These are phyloP conservation scores for Rhynchosporium agropyri DNA, from an alignment of 2,329 filamentous ascomycete genomes.

Conservation along the genomic window DNA sequence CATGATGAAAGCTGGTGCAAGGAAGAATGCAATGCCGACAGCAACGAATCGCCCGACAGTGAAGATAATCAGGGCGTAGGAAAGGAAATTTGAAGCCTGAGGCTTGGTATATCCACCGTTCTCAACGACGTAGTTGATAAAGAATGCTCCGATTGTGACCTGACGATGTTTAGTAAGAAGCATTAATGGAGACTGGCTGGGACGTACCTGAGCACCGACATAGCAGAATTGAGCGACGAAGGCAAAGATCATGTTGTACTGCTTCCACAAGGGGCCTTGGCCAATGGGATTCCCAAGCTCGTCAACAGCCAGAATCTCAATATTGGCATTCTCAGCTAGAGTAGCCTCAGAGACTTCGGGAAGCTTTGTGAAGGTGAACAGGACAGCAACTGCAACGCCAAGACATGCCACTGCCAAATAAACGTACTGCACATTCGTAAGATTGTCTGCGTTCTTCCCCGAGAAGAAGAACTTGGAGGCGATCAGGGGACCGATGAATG, in stretches of 20 bases:
- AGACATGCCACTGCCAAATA: conserved; percentile 78
- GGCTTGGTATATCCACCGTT: conserved; percentile 55
- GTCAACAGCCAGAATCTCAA: conserved; percentile 46
- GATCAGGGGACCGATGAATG: conserved; percentile 72
- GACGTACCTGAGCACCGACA: conserved; percentile 58
- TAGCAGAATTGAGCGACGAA: conserved; percentile 79
- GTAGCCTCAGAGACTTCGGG: conserved; percentile 59
- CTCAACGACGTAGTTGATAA: conserved; percentile 72
- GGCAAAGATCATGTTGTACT: conserved; percentile 77
- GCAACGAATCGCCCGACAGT: conserved; percentile 73
- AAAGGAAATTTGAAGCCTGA: conserved; percentile 67
- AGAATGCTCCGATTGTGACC: conserved; percentile 65
- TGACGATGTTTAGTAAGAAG: background rate
- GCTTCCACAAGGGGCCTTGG: conserved; percentile 63
- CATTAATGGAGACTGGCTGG: background rate
- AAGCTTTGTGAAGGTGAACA: conserved; percentile 67
- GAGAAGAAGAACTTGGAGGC: conserved; percentile 75
- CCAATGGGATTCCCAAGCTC: conserved; percentile 54
- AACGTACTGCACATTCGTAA: conserved; percentile 79
- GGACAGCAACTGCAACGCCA: conserved; percentile 67
- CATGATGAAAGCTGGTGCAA: conserved; percentile 59
- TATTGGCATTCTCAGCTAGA: conserved; percentile 46
- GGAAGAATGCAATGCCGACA: conserved; percentile 50
- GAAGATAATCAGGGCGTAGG: conserved; percentile 74
- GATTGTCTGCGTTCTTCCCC: conserved; percentile 60